phyloP scores from a whole-genome alignment of 108 stramenopile species.

The Cyclotella sp. region DNA sequence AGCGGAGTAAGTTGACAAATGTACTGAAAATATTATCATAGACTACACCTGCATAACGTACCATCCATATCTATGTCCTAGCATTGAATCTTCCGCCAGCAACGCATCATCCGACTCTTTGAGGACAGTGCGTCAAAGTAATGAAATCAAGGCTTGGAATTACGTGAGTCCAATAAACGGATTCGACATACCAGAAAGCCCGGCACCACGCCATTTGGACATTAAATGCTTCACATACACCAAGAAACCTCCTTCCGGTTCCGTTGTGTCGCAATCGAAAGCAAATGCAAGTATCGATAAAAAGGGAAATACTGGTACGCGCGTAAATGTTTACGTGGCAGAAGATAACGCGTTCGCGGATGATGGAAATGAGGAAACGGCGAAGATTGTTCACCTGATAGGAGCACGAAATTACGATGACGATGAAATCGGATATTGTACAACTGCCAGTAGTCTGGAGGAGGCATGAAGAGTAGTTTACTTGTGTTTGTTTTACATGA shows the following conservation, averaged over 20 bases:
- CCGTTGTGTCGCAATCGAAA: background rate
- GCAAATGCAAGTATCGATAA: background rate
- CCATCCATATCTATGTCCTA: background rate
- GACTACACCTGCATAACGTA: background rate
- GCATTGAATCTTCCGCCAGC: conserved; percentile 2
- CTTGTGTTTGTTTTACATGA: too few relatives aligned
- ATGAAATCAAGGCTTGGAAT: background rate
- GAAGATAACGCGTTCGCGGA: background rate
- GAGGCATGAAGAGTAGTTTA: background rate
- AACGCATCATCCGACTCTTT: too few relatives aligned
- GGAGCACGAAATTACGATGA: background rate
- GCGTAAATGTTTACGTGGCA: background rate
- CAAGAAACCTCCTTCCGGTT: background rate
- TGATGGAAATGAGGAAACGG: background rate
- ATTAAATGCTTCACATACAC: conserved; percentile 11
- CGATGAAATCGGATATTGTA: background rate
- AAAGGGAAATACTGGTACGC: background rate
- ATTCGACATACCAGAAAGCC: conserved; percentile 1
- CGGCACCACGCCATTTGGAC: background rate
- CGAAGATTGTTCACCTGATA: conserved; percentile 1
- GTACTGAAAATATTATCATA: background rate
- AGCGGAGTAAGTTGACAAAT: background rate
- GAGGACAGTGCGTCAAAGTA: background rate
- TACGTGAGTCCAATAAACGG: conserved; percentile 7
- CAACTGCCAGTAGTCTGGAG: conserved; percentile 1